Evolutionary conservation across 106 monocot species (phyloP).

Genomic region (Dioscorea dumetorum): DNA sequence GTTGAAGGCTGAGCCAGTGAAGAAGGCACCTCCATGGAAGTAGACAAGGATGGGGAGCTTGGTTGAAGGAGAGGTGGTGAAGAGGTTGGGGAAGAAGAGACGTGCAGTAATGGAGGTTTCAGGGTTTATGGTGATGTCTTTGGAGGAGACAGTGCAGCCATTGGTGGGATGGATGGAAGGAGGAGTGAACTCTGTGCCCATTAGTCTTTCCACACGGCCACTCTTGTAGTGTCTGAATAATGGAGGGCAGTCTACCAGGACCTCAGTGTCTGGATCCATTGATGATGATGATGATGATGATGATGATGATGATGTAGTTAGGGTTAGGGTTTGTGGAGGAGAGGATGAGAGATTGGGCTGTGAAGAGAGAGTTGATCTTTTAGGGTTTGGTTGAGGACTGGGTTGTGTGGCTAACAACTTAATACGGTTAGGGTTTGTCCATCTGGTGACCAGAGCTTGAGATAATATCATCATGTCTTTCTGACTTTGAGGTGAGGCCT

Average conservation of each 20-base stretch:
- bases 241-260: neutral
- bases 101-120: neutral
- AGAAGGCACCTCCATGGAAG: conserved; percentile 27
- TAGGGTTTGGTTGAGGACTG: too few relatives aligned
- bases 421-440: too few relatives aligned
- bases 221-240: conserved; percentile 2
- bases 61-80: neutral
- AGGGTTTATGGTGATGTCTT: conserved; percentile 2
- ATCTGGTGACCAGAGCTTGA: too few relatives aligned
- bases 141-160: conserved; percentile 3
- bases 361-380: too few relatives aligned
- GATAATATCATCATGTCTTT: too few relatives aligned
- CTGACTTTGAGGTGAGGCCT: too few relatives aligned
- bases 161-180: neutral
- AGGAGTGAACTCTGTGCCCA: neutral
- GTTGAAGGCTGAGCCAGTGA: conserved; percentile 1
- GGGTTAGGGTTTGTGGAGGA: too few relatives aligned
- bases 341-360: too few relatives aligned
- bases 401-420: too few relatives aligned
- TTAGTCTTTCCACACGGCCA: neutral
- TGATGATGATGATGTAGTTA: too few relatives aligned
- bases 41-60: conserved; percentile 24
- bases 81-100: conserved; percentile 4
- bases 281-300: neutral
- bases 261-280: neutral